These are phyloP conservation scores for Closterium sp. DNA, from an alignment of 139 green algal genomes.

Conservation along the genomic window DNA sequence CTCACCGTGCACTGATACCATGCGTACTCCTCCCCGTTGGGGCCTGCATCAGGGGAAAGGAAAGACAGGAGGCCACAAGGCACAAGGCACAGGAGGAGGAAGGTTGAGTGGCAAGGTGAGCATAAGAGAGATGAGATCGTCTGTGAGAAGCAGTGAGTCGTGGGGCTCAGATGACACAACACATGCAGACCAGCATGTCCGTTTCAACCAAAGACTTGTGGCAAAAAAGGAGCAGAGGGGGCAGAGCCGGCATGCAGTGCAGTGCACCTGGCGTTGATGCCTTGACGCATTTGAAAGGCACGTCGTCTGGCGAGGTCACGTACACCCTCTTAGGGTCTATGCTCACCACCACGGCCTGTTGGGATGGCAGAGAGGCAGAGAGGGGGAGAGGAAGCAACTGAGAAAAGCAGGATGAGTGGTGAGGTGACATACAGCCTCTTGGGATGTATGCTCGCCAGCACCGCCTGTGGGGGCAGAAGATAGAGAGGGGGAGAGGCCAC, in stretches of 20 bases:
- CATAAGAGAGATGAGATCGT: neutral
- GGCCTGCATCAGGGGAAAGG: slow-evolving; percentile 57
- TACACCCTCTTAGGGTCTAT: slow-evolving; percentile 92
- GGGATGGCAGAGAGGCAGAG: neutral
- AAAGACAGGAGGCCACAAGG: slow-evolving; percentile 2
- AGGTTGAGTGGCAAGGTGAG: neutral
- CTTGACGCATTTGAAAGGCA: slow-evolving; percentile 65
- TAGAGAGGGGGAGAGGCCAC: too few species aligned
- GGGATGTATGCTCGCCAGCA: too few species aligned
- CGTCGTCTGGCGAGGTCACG: slow-evolving; percentile 67
- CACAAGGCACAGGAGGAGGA: neutral
- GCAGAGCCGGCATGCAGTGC: neutral
- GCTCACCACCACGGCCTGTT: slow-evolving; percentile 81
- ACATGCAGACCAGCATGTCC: neutral
- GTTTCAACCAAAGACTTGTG: neutral
- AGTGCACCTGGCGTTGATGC: slow-evolving; percentile 44
- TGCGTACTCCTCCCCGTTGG: slow-evolving; percentile 90
- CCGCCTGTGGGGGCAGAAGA: too few species aligned
- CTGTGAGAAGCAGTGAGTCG: neutral
- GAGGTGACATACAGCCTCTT: too few species aligned
- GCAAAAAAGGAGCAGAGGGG: neutral
- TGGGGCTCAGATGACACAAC: neutral
- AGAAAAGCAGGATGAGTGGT: too few species aligned
- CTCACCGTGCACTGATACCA: slow-evolving; percentile 95
- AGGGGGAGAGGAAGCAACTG: too few species aligned